Conservation (phyloP, 139 green algal genomes). For the Picochlorum sp. region DNA sequence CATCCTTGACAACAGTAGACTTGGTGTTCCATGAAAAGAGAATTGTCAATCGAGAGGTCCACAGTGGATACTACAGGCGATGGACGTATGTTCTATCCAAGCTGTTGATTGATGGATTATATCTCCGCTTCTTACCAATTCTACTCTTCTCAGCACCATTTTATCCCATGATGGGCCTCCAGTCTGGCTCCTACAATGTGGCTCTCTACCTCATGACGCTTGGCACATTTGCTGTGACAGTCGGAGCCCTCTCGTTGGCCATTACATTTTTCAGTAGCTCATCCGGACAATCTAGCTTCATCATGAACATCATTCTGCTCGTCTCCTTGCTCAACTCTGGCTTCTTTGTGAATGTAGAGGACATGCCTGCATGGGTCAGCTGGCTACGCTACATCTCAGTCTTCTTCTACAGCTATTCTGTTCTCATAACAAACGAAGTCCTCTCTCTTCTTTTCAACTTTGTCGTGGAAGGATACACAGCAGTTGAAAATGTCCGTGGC, state of each 20-base stretch:
- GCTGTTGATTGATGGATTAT: constrained; percentile 56
- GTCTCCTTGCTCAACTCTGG: constrained; percentile 56
- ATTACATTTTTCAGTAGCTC: constrained; percentile 33
- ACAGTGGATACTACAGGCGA: constrained; percentile 49
- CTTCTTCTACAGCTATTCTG: constrained; percentile 31
- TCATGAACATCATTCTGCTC: constrained; percentile 75
- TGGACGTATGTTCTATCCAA: constrained; percentile 52
- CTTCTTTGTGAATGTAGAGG: constrained; percentile 20
- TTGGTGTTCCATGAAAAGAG: constrained; percentile 48
- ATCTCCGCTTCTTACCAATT: constrained; percentile 61
- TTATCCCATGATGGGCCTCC: constrained; percentile 56
- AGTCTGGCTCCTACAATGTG: constrained; percentile 6
- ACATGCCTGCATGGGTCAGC: constrained; percentile 38
- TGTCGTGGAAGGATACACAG: constrained; percentile 16
- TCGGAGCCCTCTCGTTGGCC: constrained; percentile 51
- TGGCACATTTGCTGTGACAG: constrained; percentile 30
- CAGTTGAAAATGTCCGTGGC: constrained; percentile 25
- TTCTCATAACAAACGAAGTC: constrained; percentile 40
- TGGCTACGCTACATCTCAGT: constrained; percentile 55
- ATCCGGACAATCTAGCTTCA: constrained; percentile 49
- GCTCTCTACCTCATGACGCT: constrained; percentile 50
- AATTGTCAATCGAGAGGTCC: constrained; percentile 40
- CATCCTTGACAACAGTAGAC: constrained; percentile 61
- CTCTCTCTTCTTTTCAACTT: not conserved
- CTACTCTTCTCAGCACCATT: constrained; percentile 49